Evolutionary conservation across 768 basidiomycete species (phyloP), one percentile per base, ranked within the genome.

Genomic region (Brasilioporus rufonigricans): DNA sequence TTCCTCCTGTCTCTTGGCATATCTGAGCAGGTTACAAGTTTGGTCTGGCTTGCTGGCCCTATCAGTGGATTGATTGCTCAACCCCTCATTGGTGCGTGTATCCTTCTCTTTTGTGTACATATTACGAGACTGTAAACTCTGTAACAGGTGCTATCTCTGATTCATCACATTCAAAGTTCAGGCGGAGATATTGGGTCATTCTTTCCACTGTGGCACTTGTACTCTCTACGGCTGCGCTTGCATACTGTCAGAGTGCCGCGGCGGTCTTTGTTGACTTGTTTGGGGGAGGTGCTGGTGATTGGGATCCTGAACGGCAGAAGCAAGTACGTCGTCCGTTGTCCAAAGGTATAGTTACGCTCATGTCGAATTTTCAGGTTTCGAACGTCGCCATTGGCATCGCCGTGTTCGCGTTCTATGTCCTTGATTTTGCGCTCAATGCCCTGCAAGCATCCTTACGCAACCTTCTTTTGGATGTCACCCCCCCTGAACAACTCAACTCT

Each of bases 401-500:
- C 2, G 82, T 99, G 26, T 76, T 86, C 23, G 87, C 90, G 0
- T 98, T 99, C 74, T 99, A 97, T 67, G 70, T 94, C 45, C 79
- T 99, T 32, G 97, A 99, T 71, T 99, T 99, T 66, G 91, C 93
- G n/a, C 79, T 99, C 54, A 99, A 99, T 70, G 97, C 92, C 5
- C 73, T 96, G 44, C 93, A 96, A 78, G 92, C 91, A 3, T 96
- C 93, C 12, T 76, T 98, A 32, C 79, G 94, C 47, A 97, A 97
- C 71, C 83, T 99, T n/a, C 78, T 98, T 13, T 79, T 99, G 55
- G 97, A 99, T 67, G 75, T 96, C 48, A 84, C 92, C 0, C 95
- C 97, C 7, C 82, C 91, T 14, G 82, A 86, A 57, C 96, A 98
- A 69, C 82, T 98, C 13, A 93, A 87, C 52, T 80, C 85, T n/a